Conservation (phyloP, 768 basidiomycete genomes). For the Infundibulicybe gibba region DNA sequence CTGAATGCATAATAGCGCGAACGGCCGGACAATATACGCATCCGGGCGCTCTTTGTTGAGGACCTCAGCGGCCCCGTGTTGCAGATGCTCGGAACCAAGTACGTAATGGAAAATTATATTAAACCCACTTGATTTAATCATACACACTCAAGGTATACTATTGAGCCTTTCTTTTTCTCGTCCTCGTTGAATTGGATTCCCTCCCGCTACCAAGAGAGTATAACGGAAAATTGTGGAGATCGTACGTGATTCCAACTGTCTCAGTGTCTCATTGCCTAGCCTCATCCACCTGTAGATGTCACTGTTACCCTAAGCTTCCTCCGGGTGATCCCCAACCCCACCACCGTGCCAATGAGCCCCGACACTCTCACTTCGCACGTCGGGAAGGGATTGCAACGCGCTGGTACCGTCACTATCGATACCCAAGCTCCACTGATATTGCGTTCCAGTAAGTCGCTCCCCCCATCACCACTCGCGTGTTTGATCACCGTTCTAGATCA, state of each 20-base stretch:
- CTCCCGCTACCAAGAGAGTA: slow-evolving; percentile 35
- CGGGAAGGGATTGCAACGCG: neutral
- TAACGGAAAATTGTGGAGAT: slow-evolving; percentile 21
- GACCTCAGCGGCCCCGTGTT: slow-evolving; percentile 25
- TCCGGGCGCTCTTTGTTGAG: slow-evolving; percentile 34
- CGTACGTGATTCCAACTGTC: slow-evolving; percentile 22
- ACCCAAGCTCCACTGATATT: neutral
- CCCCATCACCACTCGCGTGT: neutral
- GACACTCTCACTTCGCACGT: neutral
- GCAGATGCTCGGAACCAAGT: slow-evolving; percentile 33
- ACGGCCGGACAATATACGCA: slow-evolving; percentile 15
- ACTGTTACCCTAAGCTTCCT: slow-evolving; percentile 36
- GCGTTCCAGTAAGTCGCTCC: neutral
- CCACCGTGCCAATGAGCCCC: slow-evolving; percentile 2
- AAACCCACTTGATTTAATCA: neutral
- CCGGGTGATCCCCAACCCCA: neutral
- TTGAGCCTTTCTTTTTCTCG: slow-evolving; percentile 42
- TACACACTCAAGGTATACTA: slow-evolving; percentile 24
- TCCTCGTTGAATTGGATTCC: slow-evolving; percentile 40
- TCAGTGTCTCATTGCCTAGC: neutral
- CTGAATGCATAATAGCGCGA: too few species aligned
- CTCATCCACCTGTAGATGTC: slow-evolving; percentile 25
- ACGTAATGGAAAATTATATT: neutral
- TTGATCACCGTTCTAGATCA: slow-evolving; percentile 5
- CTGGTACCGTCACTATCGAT: neutral